phyloP scores from a whole-genome alignment of 1,139 yeast genomes.

The Candida glucosophila region DNA sequence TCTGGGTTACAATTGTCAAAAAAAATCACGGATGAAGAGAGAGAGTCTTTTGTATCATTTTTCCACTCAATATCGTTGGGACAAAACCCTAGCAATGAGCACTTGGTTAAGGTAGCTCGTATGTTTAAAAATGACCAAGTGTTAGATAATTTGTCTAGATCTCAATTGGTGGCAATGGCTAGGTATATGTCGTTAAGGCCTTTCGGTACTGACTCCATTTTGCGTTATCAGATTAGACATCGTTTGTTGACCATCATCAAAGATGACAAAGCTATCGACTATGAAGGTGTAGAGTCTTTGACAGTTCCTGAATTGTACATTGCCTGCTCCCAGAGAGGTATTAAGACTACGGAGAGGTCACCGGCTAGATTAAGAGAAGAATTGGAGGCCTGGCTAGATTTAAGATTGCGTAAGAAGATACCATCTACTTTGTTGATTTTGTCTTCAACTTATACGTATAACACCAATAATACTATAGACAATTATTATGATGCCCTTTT shows the following conservation, averaged over 20 bases:
- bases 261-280: conserved; percentile 86
- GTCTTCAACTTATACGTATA: conserved; percentile 85
- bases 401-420: conserved; percentile 81
- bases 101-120: conserved; percentile 76
- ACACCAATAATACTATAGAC: conserved; percentile 49
- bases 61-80: conserved; percentile 56
- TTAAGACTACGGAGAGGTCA: conserved; percentile 67
- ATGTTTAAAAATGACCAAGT: conserved; percentile 91
- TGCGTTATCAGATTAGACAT: conserved; percentile 90
- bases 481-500: conserved; percentile 80
- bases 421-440: conserved; percentile 85
- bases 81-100: conserved; percentile 67
- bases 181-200: conserved; percentile 87
- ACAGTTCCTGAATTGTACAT: conserved; percentile 76
- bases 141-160: conserved; percentile 83
- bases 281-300: conserved; percentile 85
- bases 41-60: conserved; percentile 70
- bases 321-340: conserved; percentile 94
- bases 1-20: conserved; percentile 60
- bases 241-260: conserved; percentile 83
- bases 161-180: conserved; percentile 87
- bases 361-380: conserved; percentile 80
- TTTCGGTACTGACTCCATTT: conserved; percentile 87
- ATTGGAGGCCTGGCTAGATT: conserved; percentile 78
- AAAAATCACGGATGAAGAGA: conserved; percentile 65